Conservation (phyloP, 2,329 filamentous ascomycete genomes). For the Leptographium radiaticola region DNA sequence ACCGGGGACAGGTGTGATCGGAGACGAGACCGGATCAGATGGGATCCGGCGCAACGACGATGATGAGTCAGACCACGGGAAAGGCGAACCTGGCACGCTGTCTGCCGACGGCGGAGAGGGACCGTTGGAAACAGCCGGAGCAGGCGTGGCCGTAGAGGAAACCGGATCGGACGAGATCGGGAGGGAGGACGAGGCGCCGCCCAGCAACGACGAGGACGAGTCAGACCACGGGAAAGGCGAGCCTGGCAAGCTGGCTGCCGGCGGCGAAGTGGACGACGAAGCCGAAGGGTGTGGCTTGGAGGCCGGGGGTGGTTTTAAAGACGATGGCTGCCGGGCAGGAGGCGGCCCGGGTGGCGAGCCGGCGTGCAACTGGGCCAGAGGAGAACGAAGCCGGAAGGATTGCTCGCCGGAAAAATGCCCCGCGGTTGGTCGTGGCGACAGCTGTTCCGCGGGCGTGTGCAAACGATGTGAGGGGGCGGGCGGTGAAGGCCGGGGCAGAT, state of each 20-base stretch:
- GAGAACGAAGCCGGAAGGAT: not conserved
- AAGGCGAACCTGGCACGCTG: too few species aligned
- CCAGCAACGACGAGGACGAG: not conserved
- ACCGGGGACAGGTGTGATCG: not conserved
- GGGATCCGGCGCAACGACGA: not conserved
- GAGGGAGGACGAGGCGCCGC: not conserved
- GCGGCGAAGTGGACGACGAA: not conserved
- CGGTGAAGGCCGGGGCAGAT: not conserved
- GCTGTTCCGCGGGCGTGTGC: not conserved
- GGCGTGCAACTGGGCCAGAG: not conserved
- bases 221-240: not conserved
- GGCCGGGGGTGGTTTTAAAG: not conserved
- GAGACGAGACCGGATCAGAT: not conserved
- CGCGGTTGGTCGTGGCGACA: too few species aligned
- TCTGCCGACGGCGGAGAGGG: not conserved
- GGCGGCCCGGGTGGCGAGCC: not conserved
- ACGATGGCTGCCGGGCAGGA: not conserved
- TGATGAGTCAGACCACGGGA: not conserved
- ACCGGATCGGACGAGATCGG: not conserved
- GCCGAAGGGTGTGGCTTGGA: not conserved
- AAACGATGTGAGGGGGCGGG: not conserved
- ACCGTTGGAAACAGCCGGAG: not conserved
- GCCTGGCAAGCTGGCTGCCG: too few species aligned
- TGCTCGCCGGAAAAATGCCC: too few species aligned
- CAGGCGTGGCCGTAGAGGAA: not conserved